phyloP scores from a whole-genome alignment of 768 basidiomycete species.

The Amyloporia xantha region DNA sequence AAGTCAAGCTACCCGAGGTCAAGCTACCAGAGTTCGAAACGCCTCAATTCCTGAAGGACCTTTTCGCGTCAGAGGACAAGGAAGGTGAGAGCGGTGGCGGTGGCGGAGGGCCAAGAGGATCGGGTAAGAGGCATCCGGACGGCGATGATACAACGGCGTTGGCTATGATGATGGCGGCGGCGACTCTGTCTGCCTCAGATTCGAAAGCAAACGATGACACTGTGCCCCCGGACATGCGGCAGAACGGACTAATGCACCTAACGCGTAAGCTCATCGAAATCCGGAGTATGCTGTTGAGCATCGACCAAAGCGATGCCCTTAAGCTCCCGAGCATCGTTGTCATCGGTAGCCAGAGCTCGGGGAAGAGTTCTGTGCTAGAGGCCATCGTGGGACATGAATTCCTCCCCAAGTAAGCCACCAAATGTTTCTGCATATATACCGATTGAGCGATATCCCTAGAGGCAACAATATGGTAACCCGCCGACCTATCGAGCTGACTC shows the following conservation, averaged over 20 bases:
- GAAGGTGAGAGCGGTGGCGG: constrained; percentile 23
- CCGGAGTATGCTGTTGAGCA: constrained; percentile 86
- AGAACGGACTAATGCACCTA: constrained; percentile 87
- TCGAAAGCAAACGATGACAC: constrained; percentile 33
- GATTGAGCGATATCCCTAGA: constrained; percentile 34
- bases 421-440: not conserved
- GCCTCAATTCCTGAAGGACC: constrained; percentile 63
- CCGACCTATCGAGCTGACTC: constrained; percentile 94
- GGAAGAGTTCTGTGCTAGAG: constrained; percentile 96
- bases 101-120: constrained; percentile 29
- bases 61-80: constrained; percentile 32
- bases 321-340: constrained; percentile 98
- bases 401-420: constrained; percentile 81
- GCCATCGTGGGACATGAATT: constrained; percentile 98
- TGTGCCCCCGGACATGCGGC: constrained; percentile 35
- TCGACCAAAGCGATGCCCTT: constrained; percentile 91
- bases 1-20: constrained; percentile 35
- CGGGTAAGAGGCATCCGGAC: constrained; percentile 35
- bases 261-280: constrained; percentile 96
- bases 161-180: constrained; percentile 71
- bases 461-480: constrained; percentile 99
- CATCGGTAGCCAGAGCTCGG: constrained; percentile 96
- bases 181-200: constrained; percentile 71
- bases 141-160: constrained; percentile 58
- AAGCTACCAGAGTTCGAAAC: constrained; percentile 47